These are phyloP conservation scores for Tetragonia tetragonoides DNA, from an alignment of 148 eudicot species.

Conservation along the genomic window DNA sequence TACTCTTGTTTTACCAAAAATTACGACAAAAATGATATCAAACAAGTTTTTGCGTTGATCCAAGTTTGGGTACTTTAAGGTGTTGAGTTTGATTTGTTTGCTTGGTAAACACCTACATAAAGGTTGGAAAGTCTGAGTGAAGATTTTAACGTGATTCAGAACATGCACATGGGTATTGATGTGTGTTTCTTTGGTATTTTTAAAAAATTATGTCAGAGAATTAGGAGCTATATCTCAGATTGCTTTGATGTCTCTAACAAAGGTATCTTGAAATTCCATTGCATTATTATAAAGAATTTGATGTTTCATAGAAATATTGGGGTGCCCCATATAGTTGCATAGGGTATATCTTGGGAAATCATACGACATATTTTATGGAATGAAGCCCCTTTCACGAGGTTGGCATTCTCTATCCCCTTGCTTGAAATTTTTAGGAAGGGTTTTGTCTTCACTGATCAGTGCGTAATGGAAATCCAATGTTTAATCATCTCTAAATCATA, in stretches of 20 bases:
- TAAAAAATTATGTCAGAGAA: not conserved
- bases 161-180: not conserved
- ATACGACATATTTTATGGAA: not conserved
- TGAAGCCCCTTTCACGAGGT: not conserved
- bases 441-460: no score
- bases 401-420: no score
- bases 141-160: not conserved
- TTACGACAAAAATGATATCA: no score
- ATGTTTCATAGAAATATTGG: not conserved
- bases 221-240: not conserved
- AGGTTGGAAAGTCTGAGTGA: not conserved
- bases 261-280: not conserved
- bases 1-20: no score
- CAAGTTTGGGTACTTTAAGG: no score
- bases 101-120: not conserved
- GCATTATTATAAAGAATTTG: not conserved
- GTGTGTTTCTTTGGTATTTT: not conserved
- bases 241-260: not conserved
- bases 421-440: no score
- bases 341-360: not conserved
- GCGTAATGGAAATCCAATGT: no score
- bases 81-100: not conserved
- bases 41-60: no score
- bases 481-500: no score
- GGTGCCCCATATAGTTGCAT: not conserved